Evolutionary conservation across 148 eudicot species (phyloP), one percentile per base, ranked within the genome.

Genomic region (Drosera capensis): DNA sequence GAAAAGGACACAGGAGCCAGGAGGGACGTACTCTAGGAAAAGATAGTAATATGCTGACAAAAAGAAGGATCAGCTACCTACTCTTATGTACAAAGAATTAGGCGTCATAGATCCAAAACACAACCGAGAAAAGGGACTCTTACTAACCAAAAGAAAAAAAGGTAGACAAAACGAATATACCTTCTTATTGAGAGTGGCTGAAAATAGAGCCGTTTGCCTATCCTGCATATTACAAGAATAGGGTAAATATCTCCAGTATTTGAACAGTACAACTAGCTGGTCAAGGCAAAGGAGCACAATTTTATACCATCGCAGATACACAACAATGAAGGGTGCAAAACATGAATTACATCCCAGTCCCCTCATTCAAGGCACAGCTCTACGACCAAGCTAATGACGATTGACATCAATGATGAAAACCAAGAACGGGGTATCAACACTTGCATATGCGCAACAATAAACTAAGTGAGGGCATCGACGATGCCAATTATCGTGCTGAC

Each of bases 131-230:
- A 34, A 11, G 38, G 38, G 14, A 11, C n/a, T n/a, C 35, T 5
- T n/a, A 40, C 9, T 3, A 40, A 14, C 20, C 9, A 5, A 40
- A 4, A 9, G 14, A 40, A 14, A 40, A 26, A 16, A 24, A 20
- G 2, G 13, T 0, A 20, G 4, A 16, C 19, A 2, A 44, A 21
- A 5, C 4, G 15, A 21, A 17, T 2, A 16, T 71, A 86, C 96
- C 94, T 85, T 79, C 52, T 85, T 74, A 23, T 94, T 92, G 66
- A 80, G 99, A 13, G 99, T 92, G 48, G 99, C 99, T 19, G 99
- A 92, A 66, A 92, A 85, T 26, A 92, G 82, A 60, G 93, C 99
- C 57, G 95, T 81, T 64, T 92, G 99, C 46, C 95, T 71, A 18
- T 47, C 72, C 99, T 92, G 77, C 56, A 41, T 9, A 11, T 34